A percentile compares a stretch with the other conserved stretches of the same genome.
Conservation (phyloP, 805 yeast genomes). For the Ogataea nonfermentans region DNA sequence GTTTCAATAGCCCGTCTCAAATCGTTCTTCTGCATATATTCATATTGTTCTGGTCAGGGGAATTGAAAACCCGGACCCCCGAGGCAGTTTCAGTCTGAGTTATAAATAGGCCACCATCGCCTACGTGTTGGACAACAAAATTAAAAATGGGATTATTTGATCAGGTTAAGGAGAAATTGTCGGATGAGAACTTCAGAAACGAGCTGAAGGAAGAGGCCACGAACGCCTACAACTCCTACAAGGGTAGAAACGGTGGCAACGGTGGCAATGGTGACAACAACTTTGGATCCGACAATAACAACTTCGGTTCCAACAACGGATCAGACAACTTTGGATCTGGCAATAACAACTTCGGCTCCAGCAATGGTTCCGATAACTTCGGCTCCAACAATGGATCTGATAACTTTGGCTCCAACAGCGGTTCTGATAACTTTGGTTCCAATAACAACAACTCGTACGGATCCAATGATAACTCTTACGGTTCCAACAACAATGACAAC, state of each 20-base stretch:
- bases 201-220: conserved; percentile 26
- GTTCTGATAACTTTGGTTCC: conserved; percentile 19
- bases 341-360: conserved; percentile 19
- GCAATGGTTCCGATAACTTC: conserved; percentile 22
- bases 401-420: conserved; percentile 1
- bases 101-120: conserved; percentile 5
- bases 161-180: conserved; percentile 38
- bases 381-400: conserved; percentile 6
- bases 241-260: conserved; percentile 15
- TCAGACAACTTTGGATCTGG: conserved; percentile 14
- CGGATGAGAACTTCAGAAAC: conserved; percentile 25
- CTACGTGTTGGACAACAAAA: neutral
- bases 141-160: conserved; percentile 41
- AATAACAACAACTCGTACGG: conserved; percentile 34
- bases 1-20: too few species aligned
- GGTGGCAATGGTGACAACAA: conserved; percentile 32
- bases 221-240: conserved; percentile 30
- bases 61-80: neutral
- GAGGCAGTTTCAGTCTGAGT: conserved; percentile 5
- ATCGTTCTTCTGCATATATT: conserved; percentile 1
- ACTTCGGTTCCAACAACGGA: conserved; percentile 15
- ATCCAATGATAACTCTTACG: conserved; percentile 32
- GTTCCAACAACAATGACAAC: conserved; percentile 28
- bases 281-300: conserved; percentile 27
- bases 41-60: conserved; percentile 4